Base-by-base conservation (phyloP, 1,139 yeast species). In the Geotrichum australiense region DNA sequence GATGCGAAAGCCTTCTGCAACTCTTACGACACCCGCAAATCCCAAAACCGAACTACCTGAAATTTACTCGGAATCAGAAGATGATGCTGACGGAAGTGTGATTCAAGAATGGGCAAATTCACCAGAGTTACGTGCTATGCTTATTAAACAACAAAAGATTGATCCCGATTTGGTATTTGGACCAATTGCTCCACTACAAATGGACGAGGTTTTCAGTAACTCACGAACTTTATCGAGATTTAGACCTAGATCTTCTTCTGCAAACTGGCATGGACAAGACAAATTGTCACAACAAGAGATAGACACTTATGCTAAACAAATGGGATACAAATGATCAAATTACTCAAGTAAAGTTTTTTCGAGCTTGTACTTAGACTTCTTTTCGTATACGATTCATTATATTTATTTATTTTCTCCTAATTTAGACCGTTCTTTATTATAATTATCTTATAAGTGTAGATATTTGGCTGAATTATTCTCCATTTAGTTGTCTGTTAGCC, bases 81-180 rank as follows among this genome's bases (percentile, higher is more conserved):
- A 73, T 42, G 75, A 72, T 44, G 73, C 69, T 14, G 69, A 68
- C 10, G 69, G 70, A 10, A 66, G 66, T 37, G 71, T 78, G 5
- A 58, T 82, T 28, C 73, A 76, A 46, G 73, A 72, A 29, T 84
- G 94, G 94, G 94, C 91, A 1, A 70, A 72, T 45, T 71, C 85
- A 0, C 82, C 85, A 1, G 78, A 73, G 47, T 65, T 81, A 35
- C 70, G 72, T 31, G 64, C 64, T 41, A 64, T 72, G 29, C 66
- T 85, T 33, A 59, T 70, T 34, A 63, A 68, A 37, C 94, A 84
- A 57, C 76, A 73, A 48, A 61, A 63, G 15, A 64, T 80, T 45
- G 81, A 87, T 56, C 95, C 96, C 0, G 76, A 71, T 42, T 58
- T 70, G 3, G 74, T 87, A 1, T 87, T 89, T 66, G 96, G 96